Evolutionary conservation across 306 rosid genomes (phyloP).

Genomic region (Neltuma alba): DNA sequence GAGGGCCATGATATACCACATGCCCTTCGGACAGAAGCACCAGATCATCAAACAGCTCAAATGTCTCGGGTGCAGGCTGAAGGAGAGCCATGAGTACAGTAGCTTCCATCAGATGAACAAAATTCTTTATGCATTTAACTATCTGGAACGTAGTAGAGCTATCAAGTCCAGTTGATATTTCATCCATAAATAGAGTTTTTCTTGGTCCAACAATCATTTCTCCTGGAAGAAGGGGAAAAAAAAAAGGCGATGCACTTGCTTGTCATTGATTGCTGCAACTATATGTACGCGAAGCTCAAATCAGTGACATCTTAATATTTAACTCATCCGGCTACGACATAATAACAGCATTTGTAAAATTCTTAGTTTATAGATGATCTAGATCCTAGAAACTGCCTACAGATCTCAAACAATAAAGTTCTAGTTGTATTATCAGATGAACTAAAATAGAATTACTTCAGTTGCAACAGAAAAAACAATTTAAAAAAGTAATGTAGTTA

Average conservation of each 20-base stretch:
- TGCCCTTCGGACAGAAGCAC: slow-evolving; percentile 74
- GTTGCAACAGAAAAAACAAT: slow-evolving; percentile 9
- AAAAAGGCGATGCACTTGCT: slow-evolving; percentile 12
- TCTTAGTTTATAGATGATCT: not conserved
- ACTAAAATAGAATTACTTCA: slow-evolving; percentile 13
- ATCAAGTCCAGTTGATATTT: slow-evolving; percentile 93
- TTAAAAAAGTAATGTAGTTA: not conserved
- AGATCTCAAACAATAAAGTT: too few relatives aligned
- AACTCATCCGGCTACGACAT: slow-evolving; percentile 9
- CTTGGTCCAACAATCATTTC: slow-evolving; percentile 96
- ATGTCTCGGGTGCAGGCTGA: slow-evolving; percentile 96
- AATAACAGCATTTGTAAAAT: not conserved
- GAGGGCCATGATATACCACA: slow-evolving; percentile 84
- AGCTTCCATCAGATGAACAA: slow-evolving; percentile 87
- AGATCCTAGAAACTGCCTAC: not conserved
- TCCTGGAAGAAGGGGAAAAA: slow-evolving; percentile 55
- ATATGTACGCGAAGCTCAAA: slow-evolving; percentile 25
- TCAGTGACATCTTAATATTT: not conserved
- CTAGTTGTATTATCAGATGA: not conserved
- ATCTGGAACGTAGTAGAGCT: slow-evolving; percentile 89
- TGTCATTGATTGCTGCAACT: slow-evolving; percentile 12
- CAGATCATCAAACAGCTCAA: slow-evolving; percentile 85
- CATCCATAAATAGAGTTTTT: slow-evolving; percentile 86
- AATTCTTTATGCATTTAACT: slow-evolving; percentile 73
- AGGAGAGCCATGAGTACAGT: slow-evolving; percentile 84